These are phyloP conservation scores for Musa balbisiana DNA, from an alignment of 202 grass and related monocot species.

Conservation along the genomic window DNA sequence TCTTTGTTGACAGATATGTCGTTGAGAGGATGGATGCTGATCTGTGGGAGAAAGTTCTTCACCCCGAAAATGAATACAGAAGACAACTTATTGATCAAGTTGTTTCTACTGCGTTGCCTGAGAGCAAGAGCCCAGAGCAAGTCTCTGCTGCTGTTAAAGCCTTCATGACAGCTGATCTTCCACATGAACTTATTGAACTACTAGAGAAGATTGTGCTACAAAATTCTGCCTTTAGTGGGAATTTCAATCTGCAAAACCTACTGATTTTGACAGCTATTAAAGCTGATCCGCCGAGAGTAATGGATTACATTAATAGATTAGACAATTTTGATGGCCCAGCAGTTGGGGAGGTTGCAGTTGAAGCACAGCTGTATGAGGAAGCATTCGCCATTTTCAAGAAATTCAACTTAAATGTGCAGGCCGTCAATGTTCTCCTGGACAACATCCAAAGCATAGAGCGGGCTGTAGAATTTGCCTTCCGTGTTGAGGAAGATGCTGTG, in stretches of 20 bases:
- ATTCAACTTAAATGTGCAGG: slow-evolving; percentile 93
- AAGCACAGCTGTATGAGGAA: slow-evolving; percentile 85
- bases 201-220: slow-evolving; percentile 97
- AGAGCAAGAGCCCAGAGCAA: slow-evolving; percentile 98
- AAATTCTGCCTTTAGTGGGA: slow-evolving; percentile 91
- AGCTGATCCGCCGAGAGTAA: slow-evolving; percentile 80
- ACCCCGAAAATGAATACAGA: slow-evolving; percentile 95
- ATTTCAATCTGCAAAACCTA: slow-evolving; percentile 91
- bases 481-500: slow-evolving; percentile 92
- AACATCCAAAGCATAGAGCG: slow-evolving; percentile 87
- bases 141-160: slow-evolving; percentile 96
- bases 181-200: slow-evolving; percentile 92
- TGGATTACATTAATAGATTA: slow-evolving; percentile 91
- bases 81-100: slow-evolving; percentile 96
- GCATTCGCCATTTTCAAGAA: slow-evolving; percentile 97
- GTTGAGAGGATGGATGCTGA: slow-evolving; percentile 97
- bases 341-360: slow-evolving; percentile 91
- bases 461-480: slow-evolving; percentile 89
- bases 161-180: slow-evolving; percentile 95
- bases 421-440: slow-evolving; percentile 80
- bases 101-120: slow-evolving; percentile 88
- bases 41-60: slow-evolving; percentile 96
- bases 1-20: slow-evolving; percentile 55
- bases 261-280: slow-evolving; percentile 95
- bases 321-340: slow-evolving; percentile 98